These are phyloP conservation scores for Thraustochytrium striatum DNA, from an alignment of 352 stramenopile genomes.

Conservation along the genomic window DNA sequence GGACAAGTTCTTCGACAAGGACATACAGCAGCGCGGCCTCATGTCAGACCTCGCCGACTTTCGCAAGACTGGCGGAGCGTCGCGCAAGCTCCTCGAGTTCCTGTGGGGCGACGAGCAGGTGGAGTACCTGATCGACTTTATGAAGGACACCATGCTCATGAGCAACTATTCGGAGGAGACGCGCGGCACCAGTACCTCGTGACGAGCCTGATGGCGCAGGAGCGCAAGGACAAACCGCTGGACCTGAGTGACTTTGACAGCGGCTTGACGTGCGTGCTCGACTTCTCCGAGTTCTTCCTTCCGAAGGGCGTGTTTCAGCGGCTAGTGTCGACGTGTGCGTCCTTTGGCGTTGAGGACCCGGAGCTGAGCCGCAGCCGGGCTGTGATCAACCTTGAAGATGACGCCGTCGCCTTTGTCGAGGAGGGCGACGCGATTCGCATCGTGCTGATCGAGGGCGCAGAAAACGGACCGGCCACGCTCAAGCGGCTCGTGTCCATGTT, in stretches of 20 bases:
- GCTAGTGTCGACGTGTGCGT: constrained; percentile 6
- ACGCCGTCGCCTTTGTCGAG: background rate
- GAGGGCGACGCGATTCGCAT: constrained; percentile 6
- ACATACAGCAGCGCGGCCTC: constrained; percentile 8
- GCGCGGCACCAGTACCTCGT: constrained; percentile 18
- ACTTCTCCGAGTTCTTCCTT: constrained; percentile 46
- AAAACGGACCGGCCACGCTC: background rate
- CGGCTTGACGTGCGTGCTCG: constrained; percentile 6
- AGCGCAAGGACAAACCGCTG: too few relatives aligned
- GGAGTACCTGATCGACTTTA: constrained; percentile 44
- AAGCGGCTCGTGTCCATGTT: constrained; percentile 38
- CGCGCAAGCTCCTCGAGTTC: background rate
- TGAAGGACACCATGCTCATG: constrained; percentile 40
- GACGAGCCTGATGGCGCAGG: background rate
- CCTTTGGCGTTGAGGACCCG: background rate
- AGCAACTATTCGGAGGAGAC: constrained; percentile 8
- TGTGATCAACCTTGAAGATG: constrained; percentile 8
- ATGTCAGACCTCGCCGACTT: constrained; percentile 14
- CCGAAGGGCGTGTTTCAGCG: constrained; percentile 41
- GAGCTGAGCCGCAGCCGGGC: background rate
- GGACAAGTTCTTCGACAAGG: background rate
- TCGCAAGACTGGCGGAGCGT: constrained; percentile 16
- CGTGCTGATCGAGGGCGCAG: background rate
- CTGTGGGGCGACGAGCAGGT: constrained; percentile 33
- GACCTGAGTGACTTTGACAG: background rate